Base-by-base conservation (phyloP, 2,329 filamentous ascomycete species). In the Penicillium fuscoglaucum region DNA sequence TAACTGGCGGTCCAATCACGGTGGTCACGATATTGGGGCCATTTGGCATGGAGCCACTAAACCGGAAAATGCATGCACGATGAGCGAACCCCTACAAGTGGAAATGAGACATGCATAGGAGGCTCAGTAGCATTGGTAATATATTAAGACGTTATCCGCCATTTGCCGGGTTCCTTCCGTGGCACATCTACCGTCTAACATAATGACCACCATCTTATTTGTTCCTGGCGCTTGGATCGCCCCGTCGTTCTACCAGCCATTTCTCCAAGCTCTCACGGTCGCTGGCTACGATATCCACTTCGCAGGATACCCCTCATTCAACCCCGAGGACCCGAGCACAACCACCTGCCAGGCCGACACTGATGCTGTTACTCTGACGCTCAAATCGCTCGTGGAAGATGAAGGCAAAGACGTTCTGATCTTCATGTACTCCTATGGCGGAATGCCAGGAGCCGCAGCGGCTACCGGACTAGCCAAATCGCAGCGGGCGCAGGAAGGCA, bases 201-300 rank as follows among this genome's bases (percentile, higher is more conserved):
- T 33, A 19, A 63, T 60, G 59, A 41, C 66, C 13, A 66, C 64
- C 9, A 66, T 79, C n/a, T 63, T 79, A 6, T 69, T 80, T 46
- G 69, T 74, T 21, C 75, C 78, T 1, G 78, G 78, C 6, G 76
- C 76, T 1, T 80, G 76, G 76, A 71, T 79, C 55, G 60, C 66
- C 0, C 66, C 72, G 3, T 60, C 58, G 9, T 67, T 68, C 50
- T 80, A 75, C 49, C 59, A 70, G 13, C 62, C 65, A 7, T 68
- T 76, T 10, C 66, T 71, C 1, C 48, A 70, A 13, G 66, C 64
- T 2, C 69, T 79, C 13, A 58, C 65, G 7, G 50, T 28, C 1
- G 65, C 67, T 15, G 74, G 73, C 6, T 78, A 72, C 55, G 49
- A 65, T 12, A 68, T 70, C 4, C 64, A 63, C 47, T 72, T 68